phyloP scores from a whole-genome alignment of 2,329 filamentous ascomycete genomes.

The Pseudocercospora macadamiae region DNA sequence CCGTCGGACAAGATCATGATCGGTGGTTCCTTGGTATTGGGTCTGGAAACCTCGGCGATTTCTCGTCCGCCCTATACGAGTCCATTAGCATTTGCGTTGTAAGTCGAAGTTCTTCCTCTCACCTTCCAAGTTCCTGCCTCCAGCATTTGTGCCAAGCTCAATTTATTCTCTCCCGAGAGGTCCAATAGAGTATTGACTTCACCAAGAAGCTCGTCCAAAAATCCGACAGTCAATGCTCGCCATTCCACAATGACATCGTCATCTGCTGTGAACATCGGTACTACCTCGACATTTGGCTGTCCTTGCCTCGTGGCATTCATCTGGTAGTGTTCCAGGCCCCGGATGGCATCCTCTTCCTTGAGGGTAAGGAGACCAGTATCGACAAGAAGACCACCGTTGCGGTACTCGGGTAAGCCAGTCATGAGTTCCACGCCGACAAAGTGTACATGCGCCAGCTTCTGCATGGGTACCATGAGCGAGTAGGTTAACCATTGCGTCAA shows the following conservation, averaged over 20 bases:
- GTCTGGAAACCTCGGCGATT: slow-evolving; percentile 90
- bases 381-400: slow-evolving; percentile 86
- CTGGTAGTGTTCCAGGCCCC: slow-evolving; percentile 70
- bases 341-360: slow-evolving; percentile 69
- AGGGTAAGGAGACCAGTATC: slow-evolving; percentile 80
- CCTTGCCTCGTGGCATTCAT: slow-evolving; percentile 73
- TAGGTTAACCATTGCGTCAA: slow-evolving; percentile 94
- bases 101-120: slow-evolving; percentile 38
- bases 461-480: slow-evolving; percentile 90
- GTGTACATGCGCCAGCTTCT: slow-evolving; percentile 75
- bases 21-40: slow-evolving; percentile 94
- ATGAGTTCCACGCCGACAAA: slow-evolving; percentile 82
- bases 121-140: slow-evolving; percentile 99
- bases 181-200: slow-evolving; percentile 71
- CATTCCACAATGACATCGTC: slow-evolving; percentile 82
- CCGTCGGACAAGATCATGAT: slow-evolving; percentile 97
- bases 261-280: slow-evolving; percentile 71
- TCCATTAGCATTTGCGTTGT: background rate
- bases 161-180: slow-evolving; percentile 67
- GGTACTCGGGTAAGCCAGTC: slow-evolving; percentile 87
- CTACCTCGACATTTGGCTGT: slow-evolving; percentile 71
- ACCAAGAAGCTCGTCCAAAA: slow-evolving; percentile 69
- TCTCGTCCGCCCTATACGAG: slow-evolving; percentile 78
- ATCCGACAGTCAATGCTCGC: slow-evolving; percentile 74
- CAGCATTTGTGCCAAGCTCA: slow-evolving; percentile 84